Percentiles rank a stretch among this genome's conserved stretches.
Conservation (phyloP, 768 basidiomycete genomes). For the Roridomyces roridus region DNA sequence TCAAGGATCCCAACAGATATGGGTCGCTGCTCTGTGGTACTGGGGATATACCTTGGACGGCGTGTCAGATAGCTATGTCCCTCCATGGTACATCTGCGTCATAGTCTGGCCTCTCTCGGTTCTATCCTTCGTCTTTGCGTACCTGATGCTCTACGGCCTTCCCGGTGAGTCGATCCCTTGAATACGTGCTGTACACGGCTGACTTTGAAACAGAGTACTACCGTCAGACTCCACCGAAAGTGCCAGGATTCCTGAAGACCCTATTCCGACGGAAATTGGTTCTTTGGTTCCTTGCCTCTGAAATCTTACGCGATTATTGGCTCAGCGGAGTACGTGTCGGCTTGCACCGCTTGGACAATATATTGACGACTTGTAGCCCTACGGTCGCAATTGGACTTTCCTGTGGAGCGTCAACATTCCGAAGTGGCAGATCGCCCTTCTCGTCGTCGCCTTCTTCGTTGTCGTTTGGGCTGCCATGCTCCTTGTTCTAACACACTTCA, state of each 20-base stretch:
- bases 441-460: conserved; percentile 86
- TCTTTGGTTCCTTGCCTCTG: conserved; percentile 93
- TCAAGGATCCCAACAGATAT: conserved; percentile 94
- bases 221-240: conserved; percentile 91
- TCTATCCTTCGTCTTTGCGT: conserved; percentile 78
- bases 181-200: neutral
- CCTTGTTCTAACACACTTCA: conserved; percentile 79
- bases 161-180: conserved; percentile 64
- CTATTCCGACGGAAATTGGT: conserved; percentile 91
- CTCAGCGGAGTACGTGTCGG: conserved; percentile 72
- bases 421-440: conserved; percentile 81
- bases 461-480: conserved; percentile 84
- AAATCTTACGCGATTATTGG: conserved; percentile 93
- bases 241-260: conserved; percentile 90
- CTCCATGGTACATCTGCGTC: conserved; percentile 87
- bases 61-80: conserved; percentile 51
- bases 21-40: conserved; percentile 96
- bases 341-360: neutral
- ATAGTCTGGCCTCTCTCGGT: conserved; percentile 83
- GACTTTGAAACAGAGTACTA: conserved; percentile 69
- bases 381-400: conserved; percentile 95
- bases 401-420: conserved; percentile 86
- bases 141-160: conserved; percentile 84
- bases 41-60: conserved; percentile 87
- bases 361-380: conserved; percentile 58